phyloP scores from a whole-genome alignment of 2,329 filamentous ascomycete species.

The Fusarium ramigenum region DNA sequence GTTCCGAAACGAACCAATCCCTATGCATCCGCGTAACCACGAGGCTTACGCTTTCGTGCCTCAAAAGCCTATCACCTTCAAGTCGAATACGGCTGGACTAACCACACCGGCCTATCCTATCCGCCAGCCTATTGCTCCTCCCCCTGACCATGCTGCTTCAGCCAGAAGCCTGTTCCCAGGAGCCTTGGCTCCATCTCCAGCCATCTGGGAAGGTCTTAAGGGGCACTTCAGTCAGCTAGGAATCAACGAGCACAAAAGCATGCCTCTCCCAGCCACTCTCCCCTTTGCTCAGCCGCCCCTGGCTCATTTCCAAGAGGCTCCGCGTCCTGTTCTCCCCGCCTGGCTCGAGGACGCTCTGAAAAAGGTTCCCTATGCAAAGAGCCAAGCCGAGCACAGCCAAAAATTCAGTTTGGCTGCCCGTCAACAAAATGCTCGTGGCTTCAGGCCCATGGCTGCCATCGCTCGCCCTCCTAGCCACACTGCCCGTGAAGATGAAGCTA shows the following conservation, averaged over 20 bases:
- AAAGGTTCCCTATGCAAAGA: background rate
- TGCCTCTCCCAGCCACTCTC: background rate
- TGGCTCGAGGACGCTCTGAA: background rate
- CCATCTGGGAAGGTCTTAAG: slow-evolving; percentile 22
- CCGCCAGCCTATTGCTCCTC: slow-evolving; percentile 10
- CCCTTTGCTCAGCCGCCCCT: background rate
- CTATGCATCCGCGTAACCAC: background rate
- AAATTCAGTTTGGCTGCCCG: background rate
- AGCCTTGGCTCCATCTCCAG: slow-evolving; percentile 9
- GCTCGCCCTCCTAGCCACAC: background rate
- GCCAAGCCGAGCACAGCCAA: background rate
- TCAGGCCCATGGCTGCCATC: slow-evolving; percentile 40
- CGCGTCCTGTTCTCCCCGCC: background rate
- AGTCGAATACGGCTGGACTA: background rate
- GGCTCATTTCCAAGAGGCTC: background rate
- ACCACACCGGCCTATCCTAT: background rate
- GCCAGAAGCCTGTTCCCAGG: background rate
- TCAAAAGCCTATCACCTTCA: background rate
- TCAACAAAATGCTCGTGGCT: slow-evolving; percentile 14
- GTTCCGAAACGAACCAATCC: background rate
- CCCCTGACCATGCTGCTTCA: background rate
- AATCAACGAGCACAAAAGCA: background rate
- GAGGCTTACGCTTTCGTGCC: background rate
- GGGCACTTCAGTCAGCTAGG: slow-evolving; percentile 8
- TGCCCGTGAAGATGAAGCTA: background rate